Evolutionary conservation across 441 rosid species (phyloP).

Genomic region (Mallotus repandus): DNA sequence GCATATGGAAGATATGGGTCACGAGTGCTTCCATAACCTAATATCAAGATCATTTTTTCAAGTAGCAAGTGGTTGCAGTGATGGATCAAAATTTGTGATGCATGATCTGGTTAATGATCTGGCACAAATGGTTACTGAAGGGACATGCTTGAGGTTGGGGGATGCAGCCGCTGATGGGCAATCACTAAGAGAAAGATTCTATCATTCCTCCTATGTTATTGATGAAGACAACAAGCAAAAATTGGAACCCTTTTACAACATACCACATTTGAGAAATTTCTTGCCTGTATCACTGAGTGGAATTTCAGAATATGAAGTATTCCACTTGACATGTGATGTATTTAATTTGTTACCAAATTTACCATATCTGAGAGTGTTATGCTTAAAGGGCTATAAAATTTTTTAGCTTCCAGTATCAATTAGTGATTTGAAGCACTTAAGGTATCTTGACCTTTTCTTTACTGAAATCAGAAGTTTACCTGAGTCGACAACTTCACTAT

Average conservation of each 20-base stretch:
- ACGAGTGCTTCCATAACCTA: background rate
- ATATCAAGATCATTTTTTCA: background rate
- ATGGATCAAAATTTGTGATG: conserved; percentile 6
- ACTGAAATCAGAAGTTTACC: background rate
- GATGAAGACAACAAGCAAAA: background rate
- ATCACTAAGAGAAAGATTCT: background rate
- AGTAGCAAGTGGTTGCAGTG: background rate
- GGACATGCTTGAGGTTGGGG: conserved; percentile 12
- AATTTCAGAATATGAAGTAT: too few relatives aligned
- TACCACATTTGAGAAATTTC: background rate
- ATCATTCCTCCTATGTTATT: background rate
- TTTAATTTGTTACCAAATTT: background rate
- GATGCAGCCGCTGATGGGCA: background rate
- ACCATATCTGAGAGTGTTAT: conserved; percentile 6
- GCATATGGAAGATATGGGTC: background rate
- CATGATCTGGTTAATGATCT: conserved; percentile 29
- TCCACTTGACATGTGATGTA: background rate
- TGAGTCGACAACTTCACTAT: background rate
- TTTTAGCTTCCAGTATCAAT: background rate
- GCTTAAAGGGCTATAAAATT: conserved; percentile 3
- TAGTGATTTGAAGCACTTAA: conserved; percentile 20
- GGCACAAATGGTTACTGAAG: conserved; percentile 20
- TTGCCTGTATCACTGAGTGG: background rate
- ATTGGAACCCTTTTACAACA: background rate
- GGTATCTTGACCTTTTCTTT: conserved; percentile 27